Conservation (phyloP, 2,329 filamentous ascomycete genomes). For the Phaeoacremonium minimum region DNA sequence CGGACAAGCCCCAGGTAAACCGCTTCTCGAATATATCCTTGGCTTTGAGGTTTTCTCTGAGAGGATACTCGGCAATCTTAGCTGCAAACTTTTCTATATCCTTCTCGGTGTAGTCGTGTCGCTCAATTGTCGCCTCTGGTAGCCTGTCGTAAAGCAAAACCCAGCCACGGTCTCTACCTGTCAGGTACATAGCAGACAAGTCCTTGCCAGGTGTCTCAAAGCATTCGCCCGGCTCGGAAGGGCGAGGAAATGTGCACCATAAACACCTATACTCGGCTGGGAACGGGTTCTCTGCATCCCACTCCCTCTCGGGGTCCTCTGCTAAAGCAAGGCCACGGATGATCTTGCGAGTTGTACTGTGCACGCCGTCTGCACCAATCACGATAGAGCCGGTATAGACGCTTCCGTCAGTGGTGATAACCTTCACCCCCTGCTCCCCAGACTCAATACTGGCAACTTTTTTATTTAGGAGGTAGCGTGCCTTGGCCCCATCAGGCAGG, state of each 20-base stretch:
- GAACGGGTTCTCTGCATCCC: constrained; percentile 21
- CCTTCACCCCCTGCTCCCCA: constrained; percentile 2
- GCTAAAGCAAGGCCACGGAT: constrained; percentile 25
- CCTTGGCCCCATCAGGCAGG: constrained; percentile 1
- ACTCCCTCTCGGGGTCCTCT: constrained; percentile 4
- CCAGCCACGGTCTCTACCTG: constrained; percentile 20
- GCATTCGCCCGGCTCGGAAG: constrained; percentile 14
- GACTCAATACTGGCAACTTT: constrained; percentile 5
- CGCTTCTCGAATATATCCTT: constrained; percentile 21
- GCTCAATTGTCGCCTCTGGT: constrained; percentile 15
- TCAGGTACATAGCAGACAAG: constrained; percentile 21
- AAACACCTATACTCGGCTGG: constrained; percentile 24
- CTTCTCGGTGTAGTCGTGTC: constrained; percentile 15
- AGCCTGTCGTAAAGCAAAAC: constrained; percentile 27
- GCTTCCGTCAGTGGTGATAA: constrained; percentile 5
- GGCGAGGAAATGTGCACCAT: constrained; percentile 25
- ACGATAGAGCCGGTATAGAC: constrained; percentile 27
- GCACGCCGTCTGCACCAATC: constrained; percentile 37
- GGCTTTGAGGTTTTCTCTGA: constrained; percentile 19
- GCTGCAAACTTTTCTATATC: constrained; percentile 20
- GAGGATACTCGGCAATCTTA: constrained; percentile 17
- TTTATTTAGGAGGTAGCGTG: constrained; percentile 1
- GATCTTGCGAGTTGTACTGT: constrained; percentile 27
- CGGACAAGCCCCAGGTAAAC: constrained; percentile 20
- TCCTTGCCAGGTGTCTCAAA: constrained; percentile 23